Conservation (phyloP, 2,329 filamentous ascomycete genomes). For the Emmonsiellopsis sp. region DNA sequence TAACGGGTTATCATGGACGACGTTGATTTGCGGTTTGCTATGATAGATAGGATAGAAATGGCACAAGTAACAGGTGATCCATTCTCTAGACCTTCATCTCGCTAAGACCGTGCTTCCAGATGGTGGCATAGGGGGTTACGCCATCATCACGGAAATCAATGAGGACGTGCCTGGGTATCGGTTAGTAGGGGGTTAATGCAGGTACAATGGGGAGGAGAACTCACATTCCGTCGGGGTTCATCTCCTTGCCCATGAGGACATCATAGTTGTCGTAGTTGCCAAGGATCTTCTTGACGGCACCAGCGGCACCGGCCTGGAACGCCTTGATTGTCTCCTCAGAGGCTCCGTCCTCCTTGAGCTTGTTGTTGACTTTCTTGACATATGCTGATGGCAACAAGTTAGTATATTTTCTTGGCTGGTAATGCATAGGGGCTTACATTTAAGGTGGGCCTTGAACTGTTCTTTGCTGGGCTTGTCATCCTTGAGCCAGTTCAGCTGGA, state of each 20-base stretch:
- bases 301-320: constrained; percentile 69
- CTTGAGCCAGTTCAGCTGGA: constrained; percentile 64
- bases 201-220: constrained; percentile 28
- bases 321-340: constrained; percentile 58
- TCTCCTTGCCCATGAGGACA: constrained; percentile 84
- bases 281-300: constrained; percentile 74
- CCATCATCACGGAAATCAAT: constrained; percentile 98
- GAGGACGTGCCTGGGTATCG: constrained; percentile 60
- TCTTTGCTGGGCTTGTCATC: constrained; percentile 61
- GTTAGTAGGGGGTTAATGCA: background rate
- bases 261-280: constrained; percentile 95
- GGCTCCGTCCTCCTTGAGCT: constrained; percentile 55
- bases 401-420: background rate
- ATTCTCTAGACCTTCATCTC: constrained; percentile 79
- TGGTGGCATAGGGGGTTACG: constrained; percentile 73
- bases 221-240: constrained; percentile 91
- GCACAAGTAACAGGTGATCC: background rate
- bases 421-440: constrained; percentile 47
- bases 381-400: constrained; percentile 50
- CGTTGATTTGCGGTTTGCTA: background rate
- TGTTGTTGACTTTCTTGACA: constrained; percentile 78
- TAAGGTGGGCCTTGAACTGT: constrained; percentile 71
- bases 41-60: background rate
- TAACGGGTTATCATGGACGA: background rate
- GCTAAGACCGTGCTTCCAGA: constrained; percentile 91